These are phyloP conservation scores for Pichia rugopelliculosa DNA, from an alignment of 805 yeast species.

Conservation along the genomic window DNA sequence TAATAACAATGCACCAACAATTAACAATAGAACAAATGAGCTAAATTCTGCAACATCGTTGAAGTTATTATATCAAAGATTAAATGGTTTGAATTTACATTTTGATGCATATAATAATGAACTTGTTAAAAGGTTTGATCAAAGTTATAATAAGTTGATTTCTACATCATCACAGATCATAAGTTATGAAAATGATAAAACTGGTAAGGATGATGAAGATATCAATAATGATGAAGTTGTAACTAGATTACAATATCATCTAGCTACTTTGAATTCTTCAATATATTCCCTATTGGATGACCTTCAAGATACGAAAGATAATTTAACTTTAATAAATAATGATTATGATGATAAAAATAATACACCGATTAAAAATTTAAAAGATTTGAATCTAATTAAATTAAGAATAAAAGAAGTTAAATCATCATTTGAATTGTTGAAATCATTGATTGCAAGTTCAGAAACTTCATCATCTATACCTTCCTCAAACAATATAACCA, in stretches of 20 bases:
- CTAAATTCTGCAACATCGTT: constrained; percentile 10
- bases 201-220: not conserved
- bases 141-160: constrained; percentile 41
- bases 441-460: constrained; percentile 29
- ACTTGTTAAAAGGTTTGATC: constrained; percentile 45
- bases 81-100: constrained; percentile 47
- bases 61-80: constrained; percentile 18
- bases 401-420: constrained; percentile 31
- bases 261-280: constrained; percentile 52
- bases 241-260: constrained; percentile 58
- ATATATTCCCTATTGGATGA: constrained; percentile 49
- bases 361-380: constrained; percentile 24
- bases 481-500: constrained; percentile 10
- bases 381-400: constrained; percentile 38
- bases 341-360: not conserved
- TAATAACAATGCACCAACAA: too few species aligned
- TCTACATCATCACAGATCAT: constrained; percentile 35
- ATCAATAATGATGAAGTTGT: constrained; percentile 25
- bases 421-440: constrained; percentile 37
- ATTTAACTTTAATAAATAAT: constrained; percentile 15
- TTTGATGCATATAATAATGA: constrained; percentile 58
- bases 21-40: not conserved
- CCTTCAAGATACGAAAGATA: constrained; percentile 27
- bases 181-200: constrained; percentile 2
- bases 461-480: not conserved